A percentile compares a stretch with the other conserved stretches of the same genome.
Evolutionary conservation across 306 rosid species (phyloP).

Genomic region (Begonia fuchsioides): DNA sequence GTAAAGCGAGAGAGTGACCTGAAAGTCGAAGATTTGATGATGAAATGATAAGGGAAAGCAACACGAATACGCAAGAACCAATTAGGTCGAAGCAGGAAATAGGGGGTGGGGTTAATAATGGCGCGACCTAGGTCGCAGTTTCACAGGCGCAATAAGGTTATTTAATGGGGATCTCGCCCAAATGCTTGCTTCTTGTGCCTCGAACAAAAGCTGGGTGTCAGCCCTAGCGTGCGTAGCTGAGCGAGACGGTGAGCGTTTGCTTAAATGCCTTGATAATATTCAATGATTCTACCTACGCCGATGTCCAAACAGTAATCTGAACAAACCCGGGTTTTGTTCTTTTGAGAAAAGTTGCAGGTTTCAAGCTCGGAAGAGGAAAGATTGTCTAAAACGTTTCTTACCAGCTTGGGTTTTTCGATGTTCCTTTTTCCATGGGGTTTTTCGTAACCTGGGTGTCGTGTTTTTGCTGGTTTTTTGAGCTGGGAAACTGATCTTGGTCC

Average conservation of each 20-base stretch:
- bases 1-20: too few species aligned
- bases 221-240: slow-evolving; percentile 62
- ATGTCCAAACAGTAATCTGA: slow-evolving; percentile 2
- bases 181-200: slow-evolving; percentile 3
- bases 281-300: slow-evolving; percentile 10
- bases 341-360: background rate
- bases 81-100: too few species aligned
- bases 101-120: too few species aligned
- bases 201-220: slow-evolving; percentile 47
- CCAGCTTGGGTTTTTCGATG: too few species aligned
- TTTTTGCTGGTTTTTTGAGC: too few species aligned
- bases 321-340: background rate
- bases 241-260: slow-evolving; percentile 21
- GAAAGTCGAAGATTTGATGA: too few species aligned
- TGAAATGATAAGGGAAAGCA: too few species aligned
- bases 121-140: too few species aligned
- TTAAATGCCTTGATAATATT: slow-evolving; percentile 24
- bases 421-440: too few species aligned
- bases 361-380: background rate
- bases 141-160: slow-evolving; percentile 7
- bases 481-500: too few species aligned
- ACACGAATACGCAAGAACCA: too few species aligned
- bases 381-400: background rate
- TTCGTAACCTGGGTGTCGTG: too few species aligned
- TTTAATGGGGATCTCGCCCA: slow-evolving; percentile 22